A percentile compares a stretch with the other conserved stretches of the same genome.
Conservation (phyloP, 2,329 filamentous ascomycete genomes). For the Clarireedia homoeocarpa region DNA sequence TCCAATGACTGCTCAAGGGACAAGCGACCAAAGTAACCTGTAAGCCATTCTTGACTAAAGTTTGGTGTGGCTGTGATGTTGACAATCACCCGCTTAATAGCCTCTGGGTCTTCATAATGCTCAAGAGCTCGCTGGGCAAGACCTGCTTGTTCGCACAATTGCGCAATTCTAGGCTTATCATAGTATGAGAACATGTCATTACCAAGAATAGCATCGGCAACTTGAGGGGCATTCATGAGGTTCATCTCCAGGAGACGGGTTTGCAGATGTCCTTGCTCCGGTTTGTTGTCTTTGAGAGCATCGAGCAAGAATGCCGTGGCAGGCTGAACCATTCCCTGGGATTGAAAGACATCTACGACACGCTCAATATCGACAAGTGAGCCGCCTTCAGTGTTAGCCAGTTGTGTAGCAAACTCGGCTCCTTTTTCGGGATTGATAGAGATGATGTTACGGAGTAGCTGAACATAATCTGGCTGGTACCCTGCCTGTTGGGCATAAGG, state of each 20-base stretch:
- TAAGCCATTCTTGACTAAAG: constrained; percentile 84
- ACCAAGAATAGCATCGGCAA: constrained; percentile 92
- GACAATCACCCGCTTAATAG: constrained; percentile 83
- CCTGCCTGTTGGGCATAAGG: constrained; percentile 78
- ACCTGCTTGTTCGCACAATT: constrained; percentile 87
- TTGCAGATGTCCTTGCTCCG: constrained; percentile 88
- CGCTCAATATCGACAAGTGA: constrained; percentile 87
- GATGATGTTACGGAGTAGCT: constrained; percentile 74
- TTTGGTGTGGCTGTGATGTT: constrained; percentile 77
- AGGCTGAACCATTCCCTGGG: constrained; percentile 95
- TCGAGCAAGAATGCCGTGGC: constrained; percentile 97
- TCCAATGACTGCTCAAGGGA: constrained; percentile 94
- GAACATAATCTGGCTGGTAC: constrained; percentile 93
- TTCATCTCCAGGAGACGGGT: constrained; percentile 98
- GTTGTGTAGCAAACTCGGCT: constrained; percentile 84
- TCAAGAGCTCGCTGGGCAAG: constrained; percentile 82
- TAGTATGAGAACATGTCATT: constrained; percentile 99
- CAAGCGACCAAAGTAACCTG: constrained; percentile 86
- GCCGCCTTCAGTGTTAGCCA: constrained; percentile 83
- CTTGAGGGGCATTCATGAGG: constrained; percentile 88
- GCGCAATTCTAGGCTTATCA: constrained; percentile 81
- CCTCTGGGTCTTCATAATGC: constrained; percentile 83
- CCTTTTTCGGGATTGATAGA: constrained; percentile 89
- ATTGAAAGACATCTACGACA: constrained; percentile 96
- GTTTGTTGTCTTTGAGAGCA: constrained; percentile 87